phyloP scores from a whole-genome alignment of 2,329 filamentous ascomycete species.

The Aspergillus versicolor region DNA sequence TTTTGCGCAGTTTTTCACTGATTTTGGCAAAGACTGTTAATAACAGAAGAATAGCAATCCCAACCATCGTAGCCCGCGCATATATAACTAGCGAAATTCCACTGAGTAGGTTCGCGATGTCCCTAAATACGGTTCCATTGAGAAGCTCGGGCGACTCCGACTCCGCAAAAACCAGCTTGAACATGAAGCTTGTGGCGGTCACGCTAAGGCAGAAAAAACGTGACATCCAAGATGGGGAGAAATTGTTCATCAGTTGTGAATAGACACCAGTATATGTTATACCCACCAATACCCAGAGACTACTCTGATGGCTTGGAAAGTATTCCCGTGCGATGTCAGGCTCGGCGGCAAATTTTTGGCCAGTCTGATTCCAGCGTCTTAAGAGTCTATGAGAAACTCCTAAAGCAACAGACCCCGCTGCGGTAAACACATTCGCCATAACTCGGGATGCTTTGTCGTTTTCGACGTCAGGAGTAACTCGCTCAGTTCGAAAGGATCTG shows the following conservation, averaged over 20 bases:
- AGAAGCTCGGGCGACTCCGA: slow-evolving; percentile 86
- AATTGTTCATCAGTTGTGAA: slow-evolving; percentile 39
- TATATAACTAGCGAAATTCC: slow-evolving; percentile 50
- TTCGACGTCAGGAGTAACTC: background rate
- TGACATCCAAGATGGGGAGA: slow-evolving; percentile 27
- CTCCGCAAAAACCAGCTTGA: slow-evolving; percentile 86
- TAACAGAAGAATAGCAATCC: slow-evolving; percentile 36
- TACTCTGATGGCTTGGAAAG: slow-evolving; percentile 60
- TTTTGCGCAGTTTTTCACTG: background rate
- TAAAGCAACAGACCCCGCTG: slow-evolving; percentile 44
- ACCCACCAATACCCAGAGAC: slow-evolving; percentile 74
- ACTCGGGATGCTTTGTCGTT: background rate
- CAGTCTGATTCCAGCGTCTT: slow-evolving; percentile 91
- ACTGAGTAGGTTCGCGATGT: slow-evolving; percentile 39
- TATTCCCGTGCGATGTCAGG: slow-evolving; percentile 79
- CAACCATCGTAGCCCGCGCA: slow-evolving; percentile 51
- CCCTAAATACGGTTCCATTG: slow-evolving; percentile 31
- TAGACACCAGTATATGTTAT: slow-evolving; percentile 66
- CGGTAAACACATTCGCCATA: slow-evolving; percentile 9
- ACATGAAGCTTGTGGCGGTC: slow-evolving; percentile 64
- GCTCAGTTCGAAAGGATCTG: slow-evolving; percentile 23
- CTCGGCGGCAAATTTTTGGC: slow-evolving; percentile 91
- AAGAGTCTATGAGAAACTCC: slow-evolving; percentile 65
- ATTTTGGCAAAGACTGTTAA: slow-evolving; percentile 20
- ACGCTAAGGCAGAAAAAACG: slow-evolving; percentile 41